Conservation (phyloP, 306 rosid species). For the Hippophae tibetana region DNA sequence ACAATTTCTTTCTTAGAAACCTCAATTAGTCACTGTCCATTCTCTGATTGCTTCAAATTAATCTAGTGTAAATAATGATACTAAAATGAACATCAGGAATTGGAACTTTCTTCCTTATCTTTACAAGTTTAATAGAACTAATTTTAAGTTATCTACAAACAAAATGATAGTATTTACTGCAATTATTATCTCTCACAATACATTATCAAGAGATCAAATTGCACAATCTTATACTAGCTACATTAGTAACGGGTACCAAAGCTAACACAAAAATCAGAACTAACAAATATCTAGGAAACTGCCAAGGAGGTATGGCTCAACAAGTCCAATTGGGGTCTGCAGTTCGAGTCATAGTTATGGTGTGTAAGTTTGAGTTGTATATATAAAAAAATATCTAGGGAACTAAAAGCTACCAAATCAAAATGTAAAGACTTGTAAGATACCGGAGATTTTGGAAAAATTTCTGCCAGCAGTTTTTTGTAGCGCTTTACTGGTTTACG, state of each 20-base stretch:
- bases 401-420: neutral
- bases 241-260: neutral
- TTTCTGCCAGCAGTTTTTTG: conserved; percentile 77
- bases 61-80: too few relatives aligned
- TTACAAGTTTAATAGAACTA: too few relatives aligned
- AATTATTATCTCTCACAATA: neutral
- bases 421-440: neutral
- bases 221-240: too few relatives aligned
- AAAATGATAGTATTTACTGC: neutral
- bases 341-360: too few relatives aligned
- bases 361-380: neutral
- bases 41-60: too few relatives aligned
- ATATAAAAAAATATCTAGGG: neutral
- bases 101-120: neutral
- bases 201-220: neutral
- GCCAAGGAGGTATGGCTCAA: too few relatives aligned
- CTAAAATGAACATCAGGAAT: too few relatives aligned
- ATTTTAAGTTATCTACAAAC: neutral
- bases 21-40: too few relatives aligned
- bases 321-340: too few relatives aligned
- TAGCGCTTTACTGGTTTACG: conserved; percentile 96
- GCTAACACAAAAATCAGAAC: neutral
- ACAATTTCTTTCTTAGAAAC: too few relatives aligned
- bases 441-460: conserved; percentile 69
- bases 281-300: neutral